Base-by-base conservation (phyloP, 2,329 filamentous ascomycete genomes). In the Dichotomopilus funicola region DNA sequence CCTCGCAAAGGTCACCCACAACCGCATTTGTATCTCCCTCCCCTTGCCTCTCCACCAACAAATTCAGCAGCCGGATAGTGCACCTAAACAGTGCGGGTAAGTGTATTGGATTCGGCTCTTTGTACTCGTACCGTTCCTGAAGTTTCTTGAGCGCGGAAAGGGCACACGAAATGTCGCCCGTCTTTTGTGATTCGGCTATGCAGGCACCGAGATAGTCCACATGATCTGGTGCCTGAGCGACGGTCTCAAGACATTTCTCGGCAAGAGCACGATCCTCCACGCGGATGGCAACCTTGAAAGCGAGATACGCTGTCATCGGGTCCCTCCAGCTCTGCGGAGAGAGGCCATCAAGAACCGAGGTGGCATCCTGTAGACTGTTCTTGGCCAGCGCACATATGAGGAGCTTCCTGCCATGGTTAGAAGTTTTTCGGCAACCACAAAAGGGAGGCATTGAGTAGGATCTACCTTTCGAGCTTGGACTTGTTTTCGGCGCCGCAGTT, bases 141-240 rank as follows among this genome's bases (percentile, higher is more conserved):
- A 90, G 73, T 56, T 78, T 75, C 61, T 81, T 80, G 47, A 91
- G 67, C 9, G 81, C 79, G 35, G 75, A 68, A 10, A 85, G 71
- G 1, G 85, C 80, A 59, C 86, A 82, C 0, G 73, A 59, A 50
- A 79, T 83, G 58, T 89, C 81, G 0, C 83, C 82, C 0, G 74
- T 73, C 59, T 82, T 75, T 49, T 91, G 84, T 2, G 89, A 87
- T 67, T 95, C 89, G 34, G 89, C 73, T 27, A 89, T 81, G 63
- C 91, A 96, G 1, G 89, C 88, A 61, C 91, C 90, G 0, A 96
- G 74, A 44, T 90, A 80, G 11, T 83, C 82, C 19, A 76, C 73
- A 37, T 85, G 79, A 27, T 78, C 76, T 0, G 73, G 67, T 6
- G 73, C 67, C n/a, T 75, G 75, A 54, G 77, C 78, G 33, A 96